Conservation (phyloP, 371 early-diverging fungal genomes). For the Choanephora cucurbitarum region DNA sequence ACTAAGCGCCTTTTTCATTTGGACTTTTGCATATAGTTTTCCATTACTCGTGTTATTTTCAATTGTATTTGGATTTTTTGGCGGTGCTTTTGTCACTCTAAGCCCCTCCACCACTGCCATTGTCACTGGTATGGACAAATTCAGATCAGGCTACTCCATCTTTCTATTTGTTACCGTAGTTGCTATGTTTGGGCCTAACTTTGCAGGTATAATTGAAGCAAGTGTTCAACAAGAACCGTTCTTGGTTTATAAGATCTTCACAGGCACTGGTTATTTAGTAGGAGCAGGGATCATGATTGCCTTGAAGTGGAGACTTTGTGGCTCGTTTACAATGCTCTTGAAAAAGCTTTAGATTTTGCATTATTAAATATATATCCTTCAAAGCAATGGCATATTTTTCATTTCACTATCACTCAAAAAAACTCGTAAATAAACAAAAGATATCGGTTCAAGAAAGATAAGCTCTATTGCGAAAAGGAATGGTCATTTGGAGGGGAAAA, state of each 20-base stretch:
- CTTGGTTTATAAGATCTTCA: conserved; percentile 29
- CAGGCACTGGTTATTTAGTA: conserved; percentile 24
- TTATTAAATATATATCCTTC: too few relatives aligned
- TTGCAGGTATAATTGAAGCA: conserved; percentile 26
- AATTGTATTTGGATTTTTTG: conserved; percentile 32
- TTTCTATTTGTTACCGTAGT: conserved; percentile 22
- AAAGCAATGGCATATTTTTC: too few relatives aligned
- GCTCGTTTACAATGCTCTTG: too few relatives aligned
- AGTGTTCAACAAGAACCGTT: conserved; percentile 14
- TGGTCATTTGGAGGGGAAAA: too few relatives aligned
- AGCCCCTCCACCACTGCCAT: conserved; percentile 33
- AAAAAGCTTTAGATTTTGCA: too few relatives aligned
- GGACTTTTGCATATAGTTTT: conserved; percentile 44
- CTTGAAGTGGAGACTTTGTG: conserved; percentile 20
- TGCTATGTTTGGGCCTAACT: conserved; percentile 32
- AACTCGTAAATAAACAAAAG: too few relatives aligned
- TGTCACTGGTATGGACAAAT: conserved; percentile 24
- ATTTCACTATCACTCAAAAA: too few relatives aligned
- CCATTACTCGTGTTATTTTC: conserved; percentile 28
- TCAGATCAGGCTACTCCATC: conserved; percentile 26
- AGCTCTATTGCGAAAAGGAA: too few relatives aligned
- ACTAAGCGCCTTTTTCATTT: conserved; percentile 27
- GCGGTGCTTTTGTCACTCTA: conserved; percentile 33
- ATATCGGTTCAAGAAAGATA: too few relatives aligned
- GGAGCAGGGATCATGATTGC: conserved; percentile 26